These are phyloP conservation scores for Phytopythium sindhum DNA, from an alignment of 352 stramenopile species.

Conservation along the genomic window DNA sequence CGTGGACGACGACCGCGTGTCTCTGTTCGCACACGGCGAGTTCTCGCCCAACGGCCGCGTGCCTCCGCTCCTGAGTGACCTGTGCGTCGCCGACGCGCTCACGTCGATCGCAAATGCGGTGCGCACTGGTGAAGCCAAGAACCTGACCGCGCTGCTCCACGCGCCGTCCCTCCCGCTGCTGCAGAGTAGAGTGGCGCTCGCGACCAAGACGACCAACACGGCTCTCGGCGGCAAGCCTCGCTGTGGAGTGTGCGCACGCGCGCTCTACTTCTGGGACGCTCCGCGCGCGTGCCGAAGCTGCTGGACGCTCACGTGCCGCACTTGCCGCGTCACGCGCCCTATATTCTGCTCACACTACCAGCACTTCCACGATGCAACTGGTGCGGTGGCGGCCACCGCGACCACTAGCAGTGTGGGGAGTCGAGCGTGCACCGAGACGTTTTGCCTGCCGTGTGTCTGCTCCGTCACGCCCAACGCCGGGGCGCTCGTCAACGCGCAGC, in stretches of 20 bases:
- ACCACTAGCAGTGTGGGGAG: not conserved
- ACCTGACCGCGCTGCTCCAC: conserved; percentile 55
- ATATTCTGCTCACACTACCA: conserved; percentile 78
- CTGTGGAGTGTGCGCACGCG: conserved; percentile 55
- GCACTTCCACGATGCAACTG: conserved; percentile 41
- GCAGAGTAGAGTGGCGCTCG: conserved; percentile 2
- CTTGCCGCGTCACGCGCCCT: conserved; percentile 60
- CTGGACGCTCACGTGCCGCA: conserved; percentile 62
- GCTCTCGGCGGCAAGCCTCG: conserved; percentile 19
- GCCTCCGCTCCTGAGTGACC: conserved; percentile 45
- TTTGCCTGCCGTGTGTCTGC: conserved; percentile 71
- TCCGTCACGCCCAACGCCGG: conserved; percentile 52
- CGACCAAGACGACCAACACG: conserved; percentile 4
- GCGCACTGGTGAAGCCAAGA: conserved; percentile 72
- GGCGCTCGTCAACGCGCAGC: conserved; percentile 60
- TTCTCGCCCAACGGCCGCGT: conserved; percentile 61
- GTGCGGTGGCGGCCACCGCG: conserved; percentile 14
- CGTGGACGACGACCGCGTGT: conserved; percentile 51
- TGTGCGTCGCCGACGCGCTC: conserved; percentile 54
- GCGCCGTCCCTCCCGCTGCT: conserved; percentile 11
- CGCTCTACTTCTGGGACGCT: conserved; percentile 64
- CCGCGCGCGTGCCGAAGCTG: conserved; percentile 59
- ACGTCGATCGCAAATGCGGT: conserved; percentile 59
- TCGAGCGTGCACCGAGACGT: conserved; percentile 58
- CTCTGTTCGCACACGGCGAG: conserved; percentile 64